phyloP scores from a whole-genome alignment of 176 grass and related monocot species.

The Pontederia paniculata region DNA sequence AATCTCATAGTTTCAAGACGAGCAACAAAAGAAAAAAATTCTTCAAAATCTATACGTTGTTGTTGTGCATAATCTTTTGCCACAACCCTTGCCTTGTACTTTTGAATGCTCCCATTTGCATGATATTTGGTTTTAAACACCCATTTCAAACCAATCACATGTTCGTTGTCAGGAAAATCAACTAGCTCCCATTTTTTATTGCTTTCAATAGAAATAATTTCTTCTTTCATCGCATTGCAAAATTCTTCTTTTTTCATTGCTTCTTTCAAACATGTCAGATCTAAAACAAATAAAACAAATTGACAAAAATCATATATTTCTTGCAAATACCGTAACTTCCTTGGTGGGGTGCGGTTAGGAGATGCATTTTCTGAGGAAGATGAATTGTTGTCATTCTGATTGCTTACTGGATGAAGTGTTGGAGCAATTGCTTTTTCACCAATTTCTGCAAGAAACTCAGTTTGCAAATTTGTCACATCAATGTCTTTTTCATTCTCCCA shows the following conservation, averaged over 20 bases:
- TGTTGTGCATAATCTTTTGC: slow-evolving; percentile 5
- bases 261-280: slow-evolving; percentile 9
- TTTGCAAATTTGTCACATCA: no score
- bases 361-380: no score
- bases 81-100: slow-evolving; percentile 1
- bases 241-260: neutral
- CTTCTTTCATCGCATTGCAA: neutral
- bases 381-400: no score
- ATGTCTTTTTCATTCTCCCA: no score
- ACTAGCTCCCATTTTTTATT: slow-evolving; percentile 5
- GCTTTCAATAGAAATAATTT: slow-evolving; percentile 5
- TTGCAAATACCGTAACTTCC: neutral
- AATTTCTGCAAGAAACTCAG: no score
- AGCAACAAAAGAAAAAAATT: neutral
- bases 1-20: neutral
- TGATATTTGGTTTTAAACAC: slow-evolving; percentile 7
- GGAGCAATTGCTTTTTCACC: no score
- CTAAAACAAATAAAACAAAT: neutral
- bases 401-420: no score
- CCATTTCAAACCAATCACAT: slow-evolving; percentile 4
- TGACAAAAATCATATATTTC: neutral
- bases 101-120: neutral
- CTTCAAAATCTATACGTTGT: neutral
- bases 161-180: neutral
- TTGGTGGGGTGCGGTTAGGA: neutral